These are phyloP conservation scores for Nigrograna mackinnonii DNA, from an alignment of 2,329 filamentous ascomycete species.

Conservation along the genomic window DNA sequence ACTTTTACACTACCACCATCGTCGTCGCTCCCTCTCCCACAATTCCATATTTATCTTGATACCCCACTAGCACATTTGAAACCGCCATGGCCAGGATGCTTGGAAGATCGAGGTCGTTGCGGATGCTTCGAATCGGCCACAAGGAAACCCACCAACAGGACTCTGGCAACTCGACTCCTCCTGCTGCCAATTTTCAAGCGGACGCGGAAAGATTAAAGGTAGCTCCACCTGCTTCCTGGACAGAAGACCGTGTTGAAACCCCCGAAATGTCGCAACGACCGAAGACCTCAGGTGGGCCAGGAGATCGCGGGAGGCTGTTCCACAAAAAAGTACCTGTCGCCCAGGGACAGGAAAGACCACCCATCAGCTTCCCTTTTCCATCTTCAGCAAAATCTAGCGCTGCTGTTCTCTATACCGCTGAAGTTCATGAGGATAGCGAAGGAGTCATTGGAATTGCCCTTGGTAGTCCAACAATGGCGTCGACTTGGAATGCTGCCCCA, in stretches of 20 bases:
- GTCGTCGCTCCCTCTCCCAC: constrained; percentile 19
- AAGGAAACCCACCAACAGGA: constrained; percentile 34
- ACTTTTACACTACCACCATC: constrained; percentile 14
- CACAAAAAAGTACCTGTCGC: constrained; percentile 39
- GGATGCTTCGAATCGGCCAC: constrained; percentile 35
- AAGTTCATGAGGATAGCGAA: constrained; percentile 27
- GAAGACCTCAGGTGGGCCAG: constrained; percentile 37
- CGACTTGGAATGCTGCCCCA: constrained; percentile 31
- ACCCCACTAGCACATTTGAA: constrained; percentile 38
- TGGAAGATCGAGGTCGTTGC: constrained; percentile 41
- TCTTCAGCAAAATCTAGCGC: constrained; percentile 32
- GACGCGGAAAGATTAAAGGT: constrained; percentile 37
- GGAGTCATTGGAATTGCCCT: constrained; percentile 43
- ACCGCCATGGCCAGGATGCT: constrained; percentile 42
- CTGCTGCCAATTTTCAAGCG: constrained; percentile 20
- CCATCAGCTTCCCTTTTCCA: constrained; percentile 27
- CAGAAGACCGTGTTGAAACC: constrained; percentile 26
- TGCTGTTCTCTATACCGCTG: constrained; percentile 32
- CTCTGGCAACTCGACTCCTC: constrained; percentile 22
- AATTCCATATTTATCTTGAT: constrained; percentile 28
- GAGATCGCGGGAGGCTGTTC: constrained; percentile 35
- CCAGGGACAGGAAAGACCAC: constrained; percentile 20
- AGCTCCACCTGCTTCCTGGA: constrained; percentile 26
- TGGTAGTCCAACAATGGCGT: constrained; percentile 39
- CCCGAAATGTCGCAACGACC: constrained; percentile 35